Evolutionary conservation across 2,329 filamentous ascomycete genomes (phyloP).

Genomic region (Colletotrichum nymphaeae): DNA sequence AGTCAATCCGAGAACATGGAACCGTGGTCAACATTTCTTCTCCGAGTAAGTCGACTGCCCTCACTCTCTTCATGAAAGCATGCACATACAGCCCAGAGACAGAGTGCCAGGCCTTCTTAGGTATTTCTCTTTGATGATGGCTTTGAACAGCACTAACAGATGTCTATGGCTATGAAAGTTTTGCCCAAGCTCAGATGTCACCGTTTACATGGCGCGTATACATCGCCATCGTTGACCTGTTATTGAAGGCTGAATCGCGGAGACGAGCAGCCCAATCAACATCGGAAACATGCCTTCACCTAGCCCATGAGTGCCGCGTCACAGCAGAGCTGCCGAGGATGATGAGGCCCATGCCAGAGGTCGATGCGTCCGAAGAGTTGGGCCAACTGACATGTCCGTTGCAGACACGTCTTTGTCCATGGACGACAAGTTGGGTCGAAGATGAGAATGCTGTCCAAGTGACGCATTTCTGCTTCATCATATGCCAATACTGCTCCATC

Average conservation of each 20-base stretch:
- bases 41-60: not conserved
- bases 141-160: not conserved
- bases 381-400: not conserved
- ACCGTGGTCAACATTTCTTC: not conserved
- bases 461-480: not conserved
- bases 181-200: not conserved
- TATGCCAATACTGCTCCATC: not conserved
- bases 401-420: not conserved
- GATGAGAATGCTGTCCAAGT: not conserved
- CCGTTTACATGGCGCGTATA: not conserved
- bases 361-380: slow-evolving; percentile 1
- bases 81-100: not conserved
- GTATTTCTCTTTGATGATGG: not conserved
- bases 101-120: not conserved
- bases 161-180: not conserved
- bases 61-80: not conserved
- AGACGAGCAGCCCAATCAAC: not conserved
- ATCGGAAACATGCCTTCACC: slow-evolving; percentile 11
- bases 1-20: not conserved
- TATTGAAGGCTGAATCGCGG: slow-evolving; percentile 14
- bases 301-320: slow-evolving; percentile 19
- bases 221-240: not conserved
- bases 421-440: not conserved
- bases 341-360: not conserved
- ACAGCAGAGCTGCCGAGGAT: slow-evolving; percentile 6